Base-by-base conservation (phyloP, 352 stramenopile genomes). In the Phytophthora idaei region DNA sequence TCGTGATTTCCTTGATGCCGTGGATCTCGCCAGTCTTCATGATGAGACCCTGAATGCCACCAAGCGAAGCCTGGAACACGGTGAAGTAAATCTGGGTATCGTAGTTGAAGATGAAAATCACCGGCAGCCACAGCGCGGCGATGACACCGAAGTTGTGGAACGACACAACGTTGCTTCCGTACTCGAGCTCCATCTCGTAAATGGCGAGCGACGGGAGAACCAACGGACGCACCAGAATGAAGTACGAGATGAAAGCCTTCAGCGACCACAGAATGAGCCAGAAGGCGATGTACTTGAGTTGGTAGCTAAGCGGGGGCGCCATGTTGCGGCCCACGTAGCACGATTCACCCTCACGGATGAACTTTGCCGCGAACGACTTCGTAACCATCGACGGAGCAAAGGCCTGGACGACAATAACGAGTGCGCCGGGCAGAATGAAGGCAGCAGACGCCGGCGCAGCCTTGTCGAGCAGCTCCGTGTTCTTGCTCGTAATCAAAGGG, bases 71-170 rank as follows among this genome's bases (percentile, higher is more conserved):
- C 52, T 92, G 83, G 63, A 92, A 89, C 11, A 87, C 67, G 1
- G 83, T 90, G 52, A 92, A 92, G 65, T 90, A 92, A 50, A 92
- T 92, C 57, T 92, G 83, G 15, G 83, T 90, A 58, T 92, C 83
- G 67, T 92, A 92, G 63, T 87, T 90, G 64, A 90, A 92, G 44
- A 92, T 85, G 50, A 90, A 90, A 21, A 90, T 71, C 15, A 89
- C 79, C 0, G 83, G 83, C 64, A 85, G 52, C 83, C 83, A 92
- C 45, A 90, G 58, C 32, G 83, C 77, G 11, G 71, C 51, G 60
- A 90, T 87, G 8, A 88, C 79, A 56, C 77, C 81, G 12, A 89
- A 66, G 62, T 92, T 92, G 64, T 88, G 81, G 69, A 92, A 88
- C 42, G 81, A 90, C 27, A 90, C 74, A 9, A 90, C 56, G 32